Evolutionary conservation across 192 early-diverging fungal species (phyloP).

Genomic region (Backusella liffmaniae): DNA sequence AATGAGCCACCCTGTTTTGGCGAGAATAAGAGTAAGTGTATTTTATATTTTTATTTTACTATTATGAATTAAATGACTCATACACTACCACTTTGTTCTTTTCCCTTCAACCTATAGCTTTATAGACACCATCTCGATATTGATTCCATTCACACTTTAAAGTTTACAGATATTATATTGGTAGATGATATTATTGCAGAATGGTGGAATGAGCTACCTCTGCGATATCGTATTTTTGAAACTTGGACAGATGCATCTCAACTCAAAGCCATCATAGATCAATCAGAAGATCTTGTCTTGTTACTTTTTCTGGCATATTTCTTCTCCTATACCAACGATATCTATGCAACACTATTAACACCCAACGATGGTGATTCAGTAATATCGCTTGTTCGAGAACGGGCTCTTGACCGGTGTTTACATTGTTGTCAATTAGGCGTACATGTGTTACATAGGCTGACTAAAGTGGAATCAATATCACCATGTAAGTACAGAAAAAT

Average conservation of each 20-base stretch:
- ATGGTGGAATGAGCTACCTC: not conserved
- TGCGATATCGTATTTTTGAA: not conserved
- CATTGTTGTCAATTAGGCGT: not conserved
- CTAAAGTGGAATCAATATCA: not conserved
- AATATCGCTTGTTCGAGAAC: not conserved
- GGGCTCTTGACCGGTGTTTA: not conserved
- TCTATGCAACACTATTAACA: not conserved
- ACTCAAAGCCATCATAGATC: not conserved
- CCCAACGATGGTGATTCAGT: not conserved
- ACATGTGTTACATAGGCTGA: not conserved
- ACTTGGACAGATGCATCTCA: not conserved
- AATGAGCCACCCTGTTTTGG: not conserved
- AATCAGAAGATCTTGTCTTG: not conserved
- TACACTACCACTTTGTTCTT: no score
- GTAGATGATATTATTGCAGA: not conserved
- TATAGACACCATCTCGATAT: not conserved
- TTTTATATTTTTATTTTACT: no score
- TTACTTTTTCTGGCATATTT: not conserved
- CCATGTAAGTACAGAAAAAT: not conserved
- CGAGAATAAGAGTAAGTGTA: not conserved
- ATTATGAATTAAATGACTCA: no score
- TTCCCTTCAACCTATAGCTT: not conserved
- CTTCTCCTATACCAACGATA: not conserved
- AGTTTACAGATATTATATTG: not conserved
- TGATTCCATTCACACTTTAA: not conserved